Conservation (phyloP, 2,329 filamentous ascomycete genomes). For the Geosmithia morbida region DNA sequence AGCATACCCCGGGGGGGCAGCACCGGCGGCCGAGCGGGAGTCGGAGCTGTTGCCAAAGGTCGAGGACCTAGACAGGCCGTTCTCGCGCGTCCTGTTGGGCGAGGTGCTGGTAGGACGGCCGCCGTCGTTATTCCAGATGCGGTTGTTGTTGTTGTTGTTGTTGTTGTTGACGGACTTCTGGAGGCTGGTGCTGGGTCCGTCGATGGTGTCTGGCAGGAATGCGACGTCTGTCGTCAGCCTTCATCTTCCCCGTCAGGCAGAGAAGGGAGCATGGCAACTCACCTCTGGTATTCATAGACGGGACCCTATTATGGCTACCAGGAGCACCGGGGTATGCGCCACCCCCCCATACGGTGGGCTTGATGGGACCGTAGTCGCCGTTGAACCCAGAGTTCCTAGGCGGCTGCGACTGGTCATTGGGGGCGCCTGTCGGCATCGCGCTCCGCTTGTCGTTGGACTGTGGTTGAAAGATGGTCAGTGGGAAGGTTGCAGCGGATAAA, state of each 20-base stretch:
- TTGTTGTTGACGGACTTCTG: constrained; percentile 52
- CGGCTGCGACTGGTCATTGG: constrained; percentile 2
- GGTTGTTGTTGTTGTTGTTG: constrained; percentile 50
- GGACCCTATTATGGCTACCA: neutral
- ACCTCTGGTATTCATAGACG: constrained; percentile 1
- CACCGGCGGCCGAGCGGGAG: neutral
- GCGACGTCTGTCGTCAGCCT: neutral
- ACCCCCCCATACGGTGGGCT: neutral
- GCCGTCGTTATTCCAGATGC: constrained; percentile 40
- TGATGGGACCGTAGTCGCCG: constrained; percentile 1
- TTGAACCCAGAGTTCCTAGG: constrained; percentile 1
- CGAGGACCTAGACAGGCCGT: constrained; percentile 4
- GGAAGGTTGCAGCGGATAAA: neutral
- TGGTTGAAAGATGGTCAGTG: neutral
- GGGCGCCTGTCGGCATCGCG: constrained; percentile 3
- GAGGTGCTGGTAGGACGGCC: constrained; percentile 37
- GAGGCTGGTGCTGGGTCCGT: too few species aligned
- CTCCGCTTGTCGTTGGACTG: neutral
- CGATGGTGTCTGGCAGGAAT: neutral
- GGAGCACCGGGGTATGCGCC: neutral
- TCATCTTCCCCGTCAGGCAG: neutral
- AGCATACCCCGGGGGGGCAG: neutral
- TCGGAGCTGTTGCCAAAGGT: constrained; percentile 2
- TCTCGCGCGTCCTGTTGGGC: constrained; percentile 38
- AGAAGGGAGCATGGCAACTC: neutral